Evolutionary conservation across 2,329 filamentous ascomycete genomes (phyloP).

Genomic region (Colletotrichum australisinense): DNA sequence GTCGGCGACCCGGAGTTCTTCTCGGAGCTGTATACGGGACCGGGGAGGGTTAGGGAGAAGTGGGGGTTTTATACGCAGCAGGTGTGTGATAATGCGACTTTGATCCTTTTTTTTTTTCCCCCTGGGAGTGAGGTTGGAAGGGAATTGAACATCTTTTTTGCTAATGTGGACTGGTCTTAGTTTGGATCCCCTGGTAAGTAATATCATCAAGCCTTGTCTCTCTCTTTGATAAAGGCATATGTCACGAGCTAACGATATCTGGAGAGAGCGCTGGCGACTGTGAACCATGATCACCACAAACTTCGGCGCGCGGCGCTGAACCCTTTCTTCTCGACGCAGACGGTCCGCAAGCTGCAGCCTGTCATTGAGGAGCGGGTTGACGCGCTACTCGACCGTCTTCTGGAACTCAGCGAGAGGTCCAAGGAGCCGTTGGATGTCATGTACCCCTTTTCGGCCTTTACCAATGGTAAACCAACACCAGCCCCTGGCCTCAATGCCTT

Average conservation of each 20-base stretch:
- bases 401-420: conserved; percentile 39
- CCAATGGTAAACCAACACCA: conserved; percentile 50
- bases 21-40: conserved; percentile 49
- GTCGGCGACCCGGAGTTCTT: conserved; percentile 47
- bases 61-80: conserved; percentile 50
- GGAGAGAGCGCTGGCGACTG: not conserved
- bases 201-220: too few relatives aligned
- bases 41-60: conserved; percentile 45
- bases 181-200: conserved; percentile 47
- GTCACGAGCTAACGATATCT: conserved; percentile 24
- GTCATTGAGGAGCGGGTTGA: conserved; percentile 50
- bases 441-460: conserved; percentile 52
- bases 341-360: conserved; percentile 49
- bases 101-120: too few relatives aligned
- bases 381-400: conserved; percentile 46
- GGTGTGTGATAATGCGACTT: conserved; percentile 36
- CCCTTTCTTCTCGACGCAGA: conserved; percentile 49
- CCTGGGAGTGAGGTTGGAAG: too few relatives aligned
- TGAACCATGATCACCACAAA: conserved; percentile 40
- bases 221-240: conserved; percentile 1
- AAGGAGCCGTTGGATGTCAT: conserved; percentile 47
- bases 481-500: too few relatives aligned
- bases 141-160: not conserved
- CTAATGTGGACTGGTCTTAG: conserved; percentile 39
- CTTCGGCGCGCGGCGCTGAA: conserved; percentile 42